A percentile compares a stretch with the other conserved stretches of the same genome.
These are phyloP conservation scores for Henckelia pumila DNA, from an alignment of 257 asterid species.

Conservation along the genomic window DNA sequence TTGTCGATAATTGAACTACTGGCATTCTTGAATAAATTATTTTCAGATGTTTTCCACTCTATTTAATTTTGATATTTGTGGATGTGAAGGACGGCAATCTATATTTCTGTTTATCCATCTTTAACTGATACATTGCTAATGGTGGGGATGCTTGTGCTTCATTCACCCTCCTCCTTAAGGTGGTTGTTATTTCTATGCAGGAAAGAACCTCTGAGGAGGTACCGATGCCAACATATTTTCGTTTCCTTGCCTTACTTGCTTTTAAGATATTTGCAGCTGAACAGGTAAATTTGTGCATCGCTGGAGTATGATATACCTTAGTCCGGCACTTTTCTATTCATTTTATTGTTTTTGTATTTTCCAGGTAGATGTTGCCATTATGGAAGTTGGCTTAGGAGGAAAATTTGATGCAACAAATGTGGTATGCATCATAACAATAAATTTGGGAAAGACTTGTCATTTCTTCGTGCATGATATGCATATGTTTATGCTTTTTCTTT, in stretches of 20 bases:
- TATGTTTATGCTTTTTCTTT: constrained; percentile 16
- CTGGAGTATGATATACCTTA: constrained; percentile 18
- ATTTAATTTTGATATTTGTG: background rate
- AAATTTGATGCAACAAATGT: constrained; percentile 93
- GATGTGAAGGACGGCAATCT: constrained; percentile 3
- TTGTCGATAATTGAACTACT: too few relatives aligned
- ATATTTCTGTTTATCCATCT: background rate
- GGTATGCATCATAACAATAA: constrained; percentile 49
- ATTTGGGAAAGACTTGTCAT: constrained; percentile 8
- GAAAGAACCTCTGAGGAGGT: constrained; percentile 56
- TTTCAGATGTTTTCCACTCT: background rate
- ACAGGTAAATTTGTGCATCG: constrained; percentile 48
- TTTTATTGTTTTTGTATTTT: constrained; percentile 22
- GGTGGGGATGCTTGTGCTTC: constrained; percentile 18
- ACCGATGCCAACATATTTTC: constrained; percentile 96
- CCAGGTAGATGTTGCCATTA: constrained; percentile 92
- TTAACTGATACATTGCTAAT: constrained; percentile 4
- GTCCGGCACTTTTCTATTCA: constrained; percentile 15
- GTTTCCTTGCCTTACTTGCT: constrained; percentile 94
- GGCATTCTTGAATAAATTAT: background rate
- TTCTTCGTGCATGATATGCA: constrained; percentile 21
- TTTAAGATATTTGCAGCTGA: constrained; percentile 91
- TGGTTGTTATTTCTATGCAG: constrained; percentile 36
- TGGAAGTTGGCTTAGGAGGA: constrained; percentile 99
- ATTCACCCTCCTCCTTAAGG: constrained; percentile 21